Evolutionary conservation across 148 eudicot genomes (phyloP), one percentile per base, ranked within the genome.

Genomic region (Limonium bicolor): DNA sequence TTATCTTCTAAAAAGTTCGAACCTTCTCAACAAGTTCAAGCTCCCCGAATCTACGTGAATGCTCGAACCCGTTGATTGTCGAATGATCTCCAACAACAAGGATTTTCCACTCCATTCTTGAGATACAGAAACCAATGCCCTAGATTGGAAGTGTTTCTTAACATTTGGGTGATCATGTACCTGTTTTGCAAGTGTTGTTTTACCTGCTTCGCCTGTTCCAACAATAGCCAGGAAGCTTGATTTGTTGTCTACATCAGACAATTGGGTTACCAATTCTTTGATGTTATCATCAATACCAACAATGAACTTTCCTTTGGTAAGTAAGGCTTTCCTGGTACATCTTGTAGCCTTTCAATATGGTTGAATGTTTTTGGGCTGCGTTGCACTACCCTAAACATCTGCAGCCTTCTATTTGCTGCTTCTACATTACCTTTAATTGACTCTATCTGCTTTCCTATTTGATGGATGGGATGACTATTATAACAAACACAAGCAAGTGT

Each of bases 121-220:
- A 21, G 64, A 40, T 9, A 64, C 36, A 0, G 46, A 16, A 26
- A 59, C 41, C 69, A 63, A 64, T 1, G 51, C 64, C 36, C 29
- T 37, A 27, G 32, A 46, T 2, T 43, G 15, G 26, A 58, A 64
- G 6, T 35, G 29, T 26, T 42, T 36, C 50, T 51, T 51, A 8
- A 53, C 45, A 17, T 0, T n/a, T 29, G 3, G 24, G 19, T 47
- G 45, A 11, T 27, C 42, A 24, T 53, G 59, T 1, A 64, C 36
- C 28, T 37, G 48, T 36, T 41, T 27, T 3, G 64, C 69, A 0
- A 64, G 32, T 2, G 69, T 64, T 7, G 68, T 64, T 27, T 64
- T 64, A 1, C 68, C 68, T 2, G 53, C 30, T 5, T 62, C 68
- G 17, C 69, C 69, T 55, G 41, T 53, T 12, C 69, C 69, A 6